Percentiles rank a stretch among this genome's conserved stretches.
Conservation (phyloP, 331 rosid genomes). For the Saraca asoca region DNA sequence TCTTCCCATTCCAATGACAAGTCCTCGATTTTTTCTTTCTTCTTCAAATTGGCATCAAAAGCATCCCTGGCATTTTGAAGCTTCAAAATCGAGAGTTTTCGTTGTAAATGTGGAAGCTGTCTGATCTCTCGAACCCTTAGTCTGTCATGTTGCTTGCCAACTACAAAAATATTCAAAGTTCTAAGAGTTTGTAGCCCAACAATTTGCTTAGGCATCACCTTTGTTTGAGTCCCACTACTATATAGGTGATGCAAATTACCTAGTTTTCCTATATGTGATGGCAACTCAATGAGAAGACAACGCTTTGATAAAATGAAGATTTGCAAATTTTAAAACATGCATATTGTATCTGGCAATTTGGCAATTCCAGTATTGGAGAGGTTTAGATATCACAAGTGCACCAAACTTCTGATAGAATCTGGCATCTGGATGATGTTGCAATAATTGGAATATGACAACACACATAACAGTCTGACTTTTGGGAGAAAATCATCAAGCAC, state of each 20-base stretch:
- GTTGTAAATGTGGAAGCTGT: background rate
- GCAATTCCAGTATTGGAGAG: background rate
- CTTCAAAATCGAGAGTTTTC: background rate
- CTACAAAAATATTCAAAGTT: no score
- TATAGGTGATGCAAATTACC: background rate
- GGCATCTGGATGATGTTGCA: background rate
- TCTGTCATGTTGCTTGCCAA: background rate
- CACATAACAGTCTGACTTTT: background rate
- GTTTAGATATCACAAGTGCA: background rate
- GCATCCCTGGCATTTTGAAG: constrained; percentile 29
- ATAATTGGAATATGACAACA: background rate
- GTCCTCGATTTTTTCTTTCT: constrained; percentile 8
- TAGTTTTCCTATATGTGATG: background rate
- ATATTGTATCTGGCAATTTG: constrained; percentile 9
- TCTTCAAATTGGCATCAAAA: background rate
- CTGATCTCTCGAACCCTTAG: constrained; percentile 6
- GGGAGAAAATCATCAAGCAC: constrained; percentile 17
- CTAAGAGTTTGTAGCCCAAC: constrained; percentile 12
- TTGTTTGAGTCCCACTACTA: background rate
- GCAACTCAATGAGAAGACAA: background rate
- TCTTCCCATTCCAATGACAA: constrained; percentile 8
- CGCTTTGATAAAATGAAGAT: background rate
- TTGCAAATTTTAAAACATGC: background rate
- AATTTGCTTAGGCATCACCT: constrained; percentile 12
- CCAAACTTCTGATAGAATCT: background rate